Conservation (phyloP, 805 yeast genomes). For the Dipodascus geniculatus region DNA sequence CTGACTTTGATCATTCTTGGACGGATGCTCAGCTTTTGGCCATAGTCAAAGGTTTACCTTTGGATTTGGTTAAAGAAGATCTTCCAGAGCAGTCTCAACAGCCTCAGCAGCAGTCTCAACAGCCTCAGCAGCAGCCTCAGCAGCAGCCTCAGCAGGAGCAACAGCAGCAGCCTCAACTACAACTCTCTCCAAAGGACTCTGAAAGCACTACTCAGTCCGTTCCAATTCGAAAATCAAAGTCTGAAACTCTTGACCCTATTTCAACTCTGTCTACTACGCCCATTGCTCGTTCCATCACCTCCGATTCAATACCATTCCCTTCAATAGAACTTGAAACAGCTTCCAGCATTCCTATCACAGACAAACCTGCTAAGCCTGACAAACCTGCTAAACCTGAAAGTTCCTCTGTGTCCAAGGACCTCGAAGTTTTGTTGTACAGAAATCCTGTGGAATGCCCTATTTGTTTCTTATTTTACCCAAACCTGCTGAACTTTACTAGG, state of each 20-base stretch:
- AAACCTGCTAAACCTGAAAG: slow-evolving; percentile 9
- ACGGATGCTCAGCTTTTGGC: slow-evolving; percentile 51
- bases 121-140: neutral
- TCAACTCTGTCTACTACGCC: slow-evolving; percentile 2
- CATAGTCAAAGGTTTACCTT: slow-evolving; percentile 23
- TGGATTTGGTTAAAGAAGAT: neutral
- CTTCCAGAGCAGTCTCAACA: slow-evolving; percentile 9
- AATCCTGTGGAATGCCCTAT: slow-evolving; percentile 82
- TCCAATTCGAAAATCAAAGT: slow-evolving; percentile 2
- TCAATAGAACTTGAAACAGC: slow-evolving; percentile 3
- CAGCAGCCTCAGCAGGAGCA: neutral
- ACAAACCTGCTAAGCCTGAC: too few relatives aligned
- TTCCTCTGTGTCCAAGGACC: slow-evolving; percentile 9
- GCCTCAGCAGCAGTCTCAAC: slow-evolving; percentile 2
- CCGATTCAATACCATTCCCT: neutral
- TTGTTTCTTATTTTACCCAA: slow-evolving; percentile 80
- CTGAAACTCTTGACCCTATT: neutral
- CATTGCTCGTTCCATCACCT: neutral
- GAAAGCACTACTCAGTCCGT: too few relatives aligned
- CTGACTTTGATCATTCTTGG: slow-evolving; percentile 68
- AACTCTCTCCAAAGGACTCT: slow-evolving; percentile 2
- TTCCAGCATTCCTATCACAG: slow-evolving; percentile 9
- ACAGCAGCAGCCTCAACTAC: neutral
- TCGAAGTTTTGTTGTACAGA: slow-evolving; percentile 51
- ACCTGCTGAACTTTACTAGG: slow-evolving; percentile 61